Evolutionary conservation across 148 eudicot species (phyloP).

Genomic region (Euryodendron excelsum): DNA sequence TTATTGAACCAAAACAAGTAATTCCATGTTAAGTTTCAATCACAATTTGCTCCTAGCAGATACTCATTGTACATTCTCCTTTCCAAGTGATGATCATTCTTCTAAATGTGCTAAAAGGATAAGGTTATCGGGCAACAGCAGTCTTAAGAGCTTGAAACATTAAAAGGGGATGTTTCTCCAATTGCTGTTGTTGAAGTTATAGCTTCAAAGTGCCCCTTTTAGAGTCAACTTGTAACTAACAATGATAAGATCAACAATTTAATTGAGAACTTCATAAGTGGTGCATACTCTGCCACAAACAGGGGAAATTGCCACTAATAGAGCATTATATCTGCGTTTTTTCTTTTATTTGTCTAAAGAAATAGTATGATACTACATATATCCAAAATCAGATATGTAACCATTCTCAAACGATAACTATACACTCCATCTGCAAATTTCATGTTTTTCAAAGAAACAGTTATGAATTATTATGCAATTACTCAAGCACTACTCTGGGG

Average conservation of each 20-base stretch:
- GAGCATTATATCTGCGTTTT: background rate
- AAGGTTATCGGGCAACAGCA: background rate
- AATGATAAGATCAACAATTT: background rate
- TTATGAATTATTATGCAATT: background rate
- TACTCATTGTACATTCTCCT: background rate
- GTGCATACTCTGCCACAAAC: background rate
- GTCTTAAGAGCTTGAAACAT: background rate
- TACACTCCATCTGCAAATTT: background rate
- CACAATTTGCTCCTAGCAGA: background rate
- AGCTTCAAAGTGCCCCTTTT: too few species aligned
- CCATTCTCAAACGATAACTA: background rate
- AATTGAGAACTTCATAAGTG: background rate
- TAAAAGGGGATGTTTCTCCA: background rate
- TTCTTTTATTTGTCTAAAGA: background rate
- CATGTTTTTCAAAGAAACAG: background rate
- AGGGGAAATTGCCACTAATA: background rate
- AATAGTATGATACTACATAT: background rate
- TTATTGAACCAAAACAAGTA: background rate
- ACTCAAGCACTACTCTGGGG: too few species aligned
- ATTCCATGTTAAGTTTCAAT: background rate
- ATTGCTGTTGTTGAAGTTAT: too few species aligned
- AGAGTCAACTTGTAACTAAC: background rate
- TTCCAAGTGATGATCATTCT: background rate
- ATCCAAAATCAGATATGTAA: background rate
- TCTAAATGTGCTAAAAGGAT: background rate